phyloP scores from a whole-genome alignment of 2,329 filamentous ascomycete genomes.

The Tolypocladium sp. region DNA sequence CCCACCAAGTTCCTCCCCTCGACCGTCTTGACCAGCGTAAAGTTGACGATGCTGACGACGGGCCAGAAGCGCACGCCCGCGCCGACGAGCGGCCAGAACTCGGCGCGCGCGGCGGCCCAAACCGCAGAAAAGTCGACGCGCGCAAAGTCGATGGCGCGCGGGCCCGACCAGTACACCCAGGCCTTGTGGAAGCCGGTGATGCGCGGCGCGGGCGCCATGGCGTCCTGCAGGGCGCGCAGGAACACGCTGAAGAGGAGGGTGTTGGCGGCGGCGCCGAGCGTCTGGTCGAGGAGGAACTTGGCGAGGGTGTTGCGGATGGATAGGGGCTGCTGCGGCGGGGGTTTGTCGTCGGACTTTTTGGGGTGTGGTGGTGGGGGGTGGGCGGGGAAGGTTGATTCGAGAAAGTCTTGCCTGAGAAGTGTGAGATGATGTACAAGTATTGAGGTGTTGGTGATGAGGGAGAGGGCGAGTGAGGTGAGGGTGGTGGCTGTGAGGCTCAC shows the following conservation, averaged over 20 bases:
- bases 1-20: slow-evolving; percentile 62
- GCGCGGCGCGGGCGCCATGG: slow-evolving; percentile 33
- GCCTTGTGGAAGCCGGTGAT: slow-evolving; percentile 25
- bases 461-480: no score
- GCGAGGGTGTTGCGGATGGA: slow-evolving; percentile 54
- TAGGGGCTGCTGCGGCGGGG: slow-evolving; percentile 22
- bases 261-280: slow-evolving; percentile 55
- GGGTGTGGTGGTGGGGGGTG: slow-evolving; percentile 33
- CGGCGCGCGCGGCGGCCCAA: slow-evolving; percentile 33
- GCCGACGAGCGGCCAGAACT: slow-evolving; percentile 55
- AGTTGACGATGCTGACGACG: slow-evolving; percentile 59
- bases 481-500: slow-evolving; percentile 31
- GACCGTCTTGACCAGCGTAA: slow-evolving; percentile 59
- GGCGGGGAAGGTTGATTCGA: slow-evolving; percentile 68
- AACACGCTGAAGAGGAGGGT: slow-evolving; percentile 54
- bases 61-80: slow-evolving; percentile 68
- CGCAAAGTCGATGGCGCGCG: slow-evolving; percentile 32
- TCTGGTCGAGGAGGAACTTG: slow-evolving; percentile 64
- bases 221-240: slow-evolving; percentile 45
- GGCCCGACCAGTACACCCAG: slow-evolving; percentile 23
- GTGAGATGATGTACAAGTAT: slow-evolving; percentile 3
- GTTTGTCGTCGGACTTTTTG: slow-evolving; percentile 13
- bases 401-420: slow-evolving; percentile 57
- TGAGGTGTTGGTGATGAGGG: neutral
- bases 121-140: slow-evolving; percentile 36